These are phyloP conservation scores for Capsicum baccatum DNA, from an alignment of 257 asterid species.

Conservation along the genomic window DNA sequence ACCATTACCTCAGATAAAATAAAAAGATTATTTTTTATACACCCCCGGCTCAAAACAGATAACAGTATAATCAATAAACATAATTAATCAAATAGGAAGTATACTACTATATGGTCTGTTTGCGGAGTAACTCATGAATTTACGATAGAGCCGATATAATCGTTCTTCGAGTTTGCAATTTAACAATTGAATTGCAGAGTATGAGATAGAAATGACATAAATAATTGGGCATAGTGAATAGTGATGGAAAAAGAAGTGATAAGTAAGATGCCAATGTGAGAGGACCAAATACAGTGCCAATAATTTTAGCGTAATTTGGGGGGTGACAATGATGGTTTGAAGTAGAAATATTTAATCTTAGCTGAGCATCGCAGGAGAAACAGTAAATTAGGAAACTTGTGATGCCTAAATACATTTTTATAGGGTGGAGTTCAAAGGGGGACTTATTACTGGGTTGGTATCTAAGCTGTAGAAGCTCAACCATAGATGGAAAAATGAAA, in stretches of 20 bases:
- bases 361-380: not conserved
- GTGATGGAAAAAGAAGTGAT: not conserved
- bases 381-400: not conserved
- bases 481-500: too few relatives aligned
- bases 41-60: too few relatives aligned
- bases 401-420: not conserved
- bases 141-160: too few relatives aligned
- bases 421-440: not conserved
- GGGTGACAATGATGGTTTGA: not conserved
- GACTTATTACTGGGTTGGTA: constrained; percentile 12
- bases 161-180: too few relatives aligned
- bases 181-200: not conserved
- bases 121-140: too few relatives aligned
- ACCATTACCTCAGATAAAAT: too few relatives aligned
- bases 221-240: not conserved
- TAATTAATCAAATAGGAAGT: too few relatives aligned
- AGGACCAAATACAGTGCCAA: not conserved
- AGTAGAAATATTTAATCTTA: not conserved
- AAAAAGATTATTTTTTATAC: too few relatives aligned
- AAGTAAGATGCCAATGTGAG: not conserved
- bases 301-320: not conserved
- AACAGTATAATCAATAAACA: too few relatives aligned
- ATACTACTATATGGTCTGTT: too few relatives aligned
- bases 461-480: constrained; percentile 23
- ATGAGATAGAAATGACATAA: not conserved